phyloP scores from a whole-genome alignment of 148 eudicot species.

The Nepenthes mirabilis region DNA sequence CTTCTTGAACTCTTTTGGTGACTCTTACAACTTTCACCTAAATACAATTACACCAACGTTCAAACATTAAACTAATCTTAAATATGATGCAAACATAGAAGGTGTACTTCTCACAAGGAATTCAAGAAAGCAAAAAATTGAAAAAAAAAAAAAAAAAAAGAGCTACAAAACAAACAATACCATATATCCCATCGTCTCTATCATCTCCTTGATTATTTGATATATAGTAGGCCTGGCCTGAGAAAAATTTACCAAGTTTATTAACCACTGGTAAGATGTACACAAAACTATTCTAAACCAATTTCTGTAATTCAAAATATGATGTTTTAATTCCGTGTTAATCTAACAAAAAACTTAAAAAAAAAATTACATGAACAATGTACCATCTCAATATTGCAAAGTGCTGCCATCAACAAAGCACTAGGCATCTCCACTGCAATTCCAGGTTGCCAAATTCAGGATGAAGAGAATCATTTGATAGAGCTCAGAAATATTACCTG shows the following conservation, averaged over 20 bases:
- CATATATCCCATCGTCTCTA: conserved; percentile 82
- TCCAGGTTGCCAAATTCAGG: conserved; percentile 4
- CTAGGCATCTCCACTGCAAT: conserved; percentile 89
- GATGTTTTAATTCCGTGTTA: too few species aligned
- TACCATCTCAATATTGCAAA: conserved; percentile 80
- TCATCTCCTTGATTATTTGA: conserved; percentile 75
- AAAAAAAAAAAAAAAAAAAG: not conserved
- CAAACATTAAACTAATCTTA: not conserved
- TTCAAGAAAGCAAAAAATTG: not conserved
- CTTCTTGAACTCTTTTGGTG: conserved; percentile 85
- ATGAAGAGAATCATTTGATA: conserved; percentile 2
- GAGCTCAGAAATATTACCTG: not conserved
- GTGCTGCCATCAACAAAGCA: conserved; percentile 72
- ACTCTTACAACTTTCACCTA: conserved; percentile 92
- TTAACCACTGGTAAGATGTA: not conserved
- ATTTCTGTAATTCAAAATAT: not conserved
- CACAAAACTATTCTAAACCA: conserved; percentile 1
- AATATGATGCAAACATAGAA: not conserved
- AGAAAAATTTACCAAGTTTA: conserved; percentile 10
- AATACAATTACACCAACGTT: conserved; percentile 2
- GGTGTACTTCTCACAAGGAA: not conserved
- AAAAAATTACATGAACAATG: conserved; percentile 2
- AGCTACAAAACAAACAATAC: conserved; percentile 23
- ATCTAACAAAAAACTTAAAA: too few species aligned
- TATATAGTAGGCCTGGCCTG: conserved; percentile 94